phyloP scores from a whole-genome alignment of 192 early-diverging fungal species.

The Chytriomyces sp. region DNA sequence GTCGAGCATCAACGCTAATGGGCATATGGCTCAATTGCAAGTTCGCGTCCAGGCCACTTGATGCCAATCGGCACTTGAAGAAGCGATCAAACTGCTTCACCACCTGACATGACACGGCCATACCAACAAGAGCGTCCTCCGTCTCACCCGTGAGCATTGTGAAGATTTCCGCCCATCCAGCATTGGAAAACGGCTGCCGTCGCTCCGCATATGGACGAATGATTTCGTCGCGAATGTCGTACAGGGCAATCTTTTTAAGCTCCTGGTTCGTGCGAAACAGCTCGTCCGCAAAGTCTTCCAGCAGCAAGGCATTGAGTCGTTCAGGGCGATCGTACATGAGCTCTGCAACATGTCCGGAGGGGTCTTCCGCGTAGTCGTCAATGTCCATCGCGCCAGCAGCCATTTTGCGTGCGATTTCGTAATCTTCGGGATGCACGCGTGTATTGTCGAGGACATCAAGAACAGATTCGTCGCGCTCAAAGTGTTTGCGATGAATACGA shows the following conservation, averaged over 20 bases:
- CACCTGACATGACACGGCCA: constrained; percentile 70
- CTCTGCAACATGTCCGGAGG: constrained; percentile 76
- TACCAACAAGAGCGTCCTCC: constrained; percentile 65
- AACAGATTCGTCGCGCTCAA: constrained; percentile 41
- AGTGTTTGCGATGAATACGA: constrained; percentile 67
- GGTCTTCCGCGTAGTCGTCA: constrained; percentile 63
- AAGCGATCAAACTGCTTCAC: constrained; percentile 72
- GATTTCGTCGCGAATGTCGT: constrained; percentile 86
- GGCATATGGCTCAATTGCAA: constrained; percentile 66
- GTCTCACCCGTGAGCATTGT: constrained; percentile 86
- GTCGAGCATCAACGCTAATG: constrained; percentile 17
- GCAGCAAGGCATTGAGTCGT: constrained; percentile 76
- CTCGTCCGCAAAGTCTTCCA: constrained; percentile 89
- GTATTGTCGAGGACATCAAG: constrained; percentile 89
- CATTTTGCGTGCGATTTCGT: constrained; percentile 95
- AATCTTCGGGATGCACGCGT: constrained; percentile 94
- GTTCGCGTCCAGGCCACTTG: constrained; percentile 78
- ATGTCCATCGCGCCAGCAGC: constrained; percentile 92
- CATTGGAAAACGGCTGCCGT: constrained; percentile 61
- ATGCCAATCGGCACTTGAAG: constrained; percentile 71
- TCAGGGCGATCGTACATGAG: constrained; percentile 74
- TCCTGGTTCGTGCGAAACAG: constrained; percentile 73
- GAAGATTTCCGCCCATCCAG: constrained; percentile 65
- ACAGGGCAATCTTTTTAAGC: constrained; percentile 74
- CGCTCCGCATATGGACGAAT: constrained; percentile 79